Evolutionary conservation across 1,284 basidiomycete genomes (phyloP).

Genomic region (Ceratobasidium sp.): DNA sequence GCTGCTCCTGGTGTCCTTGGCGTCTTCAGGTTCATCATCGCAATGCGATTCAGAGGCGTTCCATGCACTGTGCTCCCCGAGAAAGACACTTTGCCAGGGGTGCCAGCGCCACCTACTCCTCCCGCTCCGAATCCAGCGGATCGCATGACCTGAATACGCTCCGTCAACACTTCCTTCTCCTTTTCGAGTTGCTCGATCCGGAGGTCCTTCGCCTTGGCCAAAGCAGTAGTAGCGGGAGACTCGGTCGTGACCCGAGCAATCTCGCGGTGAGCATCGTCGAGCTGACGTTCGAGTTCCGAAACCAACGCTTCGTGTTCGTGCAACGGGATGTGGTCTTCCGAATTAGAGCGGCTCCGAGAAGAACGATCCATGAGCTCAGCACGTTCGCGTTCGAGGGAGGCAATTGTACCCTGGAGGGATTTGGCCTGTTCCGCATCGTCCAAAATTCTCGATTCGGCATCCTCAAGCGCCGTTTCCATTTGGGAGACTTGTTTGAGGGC

Average conservation of each 20-base stretch:
- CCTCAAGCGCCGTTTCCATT: conserved; percentile 78
- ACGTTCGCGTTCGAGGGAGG: conserved; percentile 64
- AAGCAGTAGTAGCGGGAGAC: conserved; percentile 79
- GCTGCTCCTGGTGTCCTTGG: conserved; percentile 48
- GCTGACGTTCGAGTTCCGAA: conserved; percentile 73
- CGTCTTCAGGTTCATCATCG: conserved; percentile 51
- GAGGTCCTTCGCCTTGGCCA: conserved; percentile 78
- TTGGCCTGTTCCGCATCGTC: conserved; percentile 70
- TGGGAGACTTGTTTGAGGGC: conserved; percentile 63
- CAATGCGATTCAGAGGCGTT: conserved; percentile 50
- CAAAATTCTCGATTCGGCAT: conserved; percentile 59
- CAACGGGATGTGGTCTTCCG: conserved; percentile 49
- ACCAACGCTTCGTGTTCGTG: conserved; percentile 59
- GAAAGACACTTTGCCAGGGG: conserved; percentile 5
- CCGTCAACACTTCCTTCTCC: conserved; percentile 79
- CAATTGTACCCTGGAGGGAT: conserved; percentile 67
- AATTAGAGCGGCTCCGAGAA: conserved; percentile 57
- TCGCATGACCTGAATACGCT: conserved; percentile 70
- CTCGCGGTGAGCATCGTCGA: conserved; percentile 84
- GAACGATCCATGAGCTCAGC: conserved; percentile 56
- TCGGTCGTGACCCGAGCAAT: conserved; percentile 79
- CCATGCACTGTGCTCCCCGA: neutral
- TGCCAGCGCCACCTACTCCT: neutral
- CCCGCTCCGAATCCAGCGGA: conserved; percentile 17
- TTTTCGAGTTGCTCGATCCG: conserved; percentile 79